Evolutionary conservation across 164 flowering plant genomes (phyloP), one percentile per base, ranked within the genome.

Genomic region (Brasenia schreberi): DNA sequence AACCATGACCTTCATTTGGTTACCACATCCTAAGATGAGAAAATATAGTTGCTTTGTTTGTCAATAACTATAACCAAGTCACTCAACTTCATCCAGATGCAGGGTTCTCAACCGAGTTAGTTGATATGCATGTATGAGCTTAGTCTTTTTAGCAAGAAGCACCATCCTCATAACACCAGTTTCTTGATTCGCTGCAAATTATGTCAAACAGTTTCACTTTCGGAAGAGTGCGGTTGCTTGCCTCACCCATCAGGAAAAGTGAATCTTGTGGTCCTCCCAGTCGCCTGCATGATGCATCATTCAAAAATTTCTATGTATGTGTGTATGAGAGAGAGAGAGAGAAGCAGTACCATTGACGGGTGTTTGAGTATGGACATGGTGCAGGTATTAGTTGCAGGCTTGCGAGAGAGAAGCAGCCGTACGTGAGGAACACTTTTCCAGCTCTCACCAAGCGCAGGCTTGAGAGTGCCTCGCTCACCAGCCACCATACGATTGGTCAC

Each of bases 371-470:
- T 52, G 43, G 85, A 80, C 59, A 82, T 62, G 63, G 70, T 72
- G 78, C 77, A 77, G 7, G 11, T 39, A 49, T 78, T 80, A 77
- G 75, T 79, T 49, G 76, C 79, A 63, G 27, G 70, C 42, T 80
- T 77, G 53, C 80, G 79, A 61, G 92, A 81, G 7, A 89, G 79
- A 65, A 78, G 73, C 70, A 91, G 83, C 64, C 94, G 83, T 53
- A 84, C 84, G 59, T 87, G 94, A 42, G 93, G 87, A n/a, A 91
- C 71, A 67, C 77, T 78, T 77, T 85, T 90, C 96, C 97, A 87
- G 68, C 85, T 83, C 77, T 90, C 91, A 67, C 96, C 93, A 58
- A 90, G 88, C 53, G 97, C 97, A 62, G 96, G 95, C 73, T 84
- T 90, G 4, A 67, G 58, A 4, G 16, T 63, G 43, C 91, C 96